These are phyloP conservation scores for Dryadomyces sulphureus DNA, from an alignment of 2,329 filamentous ascomycete genomes.

Conservation along the genomic window DNA sequence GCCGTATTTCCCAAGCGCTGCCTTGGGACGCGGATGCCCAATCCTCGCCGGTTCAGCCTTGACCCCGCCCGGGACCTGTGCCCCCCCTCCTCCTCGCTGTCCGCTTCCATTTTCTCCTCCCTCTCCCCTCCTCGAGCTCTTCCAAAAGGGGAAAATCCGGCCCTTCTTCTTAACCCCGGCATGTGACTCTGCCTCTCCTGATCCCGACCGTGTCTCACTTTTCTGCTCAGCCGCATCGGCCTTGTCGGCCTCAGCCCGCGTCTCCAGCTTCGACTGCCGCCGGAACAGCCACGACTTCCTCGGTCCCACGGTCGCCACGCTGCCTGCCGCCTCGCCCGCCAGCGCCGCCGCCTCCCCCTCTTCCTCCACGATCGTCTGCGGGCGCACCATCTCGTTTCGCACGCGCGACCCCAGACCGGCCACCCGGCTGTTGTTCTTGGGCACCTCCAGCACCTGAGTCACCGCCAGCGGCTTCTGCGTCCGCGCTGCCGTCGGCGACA, in stretches of 20 bases:
- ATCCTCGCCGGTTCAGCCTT: neutral
- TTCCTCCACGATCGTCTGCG: slow-evolving; percentile 8
- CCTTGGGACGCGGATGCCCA: neutral
- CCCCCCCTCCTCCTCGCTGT: neutral
- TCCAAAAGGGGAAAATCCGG: slow-evolving; percentile 42
- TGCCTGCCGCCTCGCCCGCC: slow-evolving; percentile 1
- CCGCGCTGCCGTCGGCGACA: slow-evolving; percentile 6
- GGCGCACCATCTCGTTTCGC: neutral
- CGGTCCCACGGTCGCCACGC: neutral
- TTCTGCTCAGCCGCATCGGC: neutral
- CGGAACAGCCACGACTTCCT: slow-evolving; percentile 10
- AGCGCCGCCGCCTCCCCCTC: too few relatives aligned
- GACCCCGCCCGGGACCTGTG: slow-evolving; percentile 7
- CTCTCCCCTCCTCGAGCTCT: slow-evolving; percentile 27
- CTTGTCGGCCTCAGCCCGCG: slow-evolving; percentile 6
- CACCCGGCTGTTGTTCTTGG: slow-evolving; percentile 1
- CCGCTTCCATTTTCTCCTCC: slow-evolving; percentile 25
- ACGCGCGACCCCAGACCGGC: neutral
- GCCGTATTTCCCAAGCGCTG: neutral
- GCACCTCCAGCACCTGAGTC: slow-evolving; percentile 4
- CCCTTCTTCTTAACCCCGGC: slow-evolving; percentile 28
- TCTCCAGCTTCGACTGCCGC: slow-evolving; percentile 11
- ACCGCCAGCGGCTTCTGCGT: neutral
- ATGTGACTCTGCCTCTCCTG: neutral
- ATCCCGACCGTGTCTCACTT: neutral